These are phyloP conservation scores for Raphanus raphanistrum DNA, from an alignment of 345 rosid genomes.

Conservation along the genomic window DNA sequence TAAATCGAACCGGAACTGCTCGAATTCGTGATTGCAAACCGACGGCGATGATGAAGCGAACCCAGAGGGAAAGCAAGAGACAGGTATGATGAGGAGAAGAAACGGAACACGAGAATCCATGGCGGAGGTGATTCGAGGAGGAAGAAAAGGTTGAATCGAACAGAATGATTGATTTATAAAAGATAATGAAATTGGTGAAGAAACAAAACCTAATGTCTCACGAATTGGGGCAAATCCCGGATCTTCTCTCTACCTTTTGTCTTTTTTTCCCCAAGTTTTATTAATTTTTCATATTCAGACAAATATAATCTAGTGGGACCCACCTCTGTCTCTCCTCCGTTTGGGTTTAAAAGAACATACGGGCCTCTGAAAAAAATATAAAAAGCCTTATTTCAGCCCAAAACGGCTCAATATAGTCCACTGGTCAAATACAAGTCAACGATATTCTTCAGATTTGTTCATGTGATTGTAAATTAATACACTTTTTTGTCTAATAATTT, in stretches of 20 bases:
- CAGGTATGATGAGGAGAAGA: constrained; percentile 36
- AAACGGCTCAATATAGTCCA: neutral
- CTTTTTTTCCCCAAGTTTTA: neutral
- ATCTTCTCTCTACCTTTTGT: neutral
- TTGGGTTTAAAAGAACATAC: neutral
- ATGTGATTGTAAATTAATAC: too few relatives aligned
- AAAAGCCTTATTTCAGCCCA: neutral
- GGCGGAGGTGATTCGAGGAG: neutral
- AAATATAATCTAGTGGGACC: neutral
- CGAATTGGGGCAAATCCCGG: neutral
- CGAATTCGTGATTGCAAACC: constrained; percentile 48
- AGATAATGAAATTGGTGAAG: neutral
- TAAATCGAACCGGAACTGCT: constrained; percentile 45
- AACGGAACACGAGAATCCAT: constrained; percentile 38
- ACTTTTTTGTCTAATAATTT: too few relatives aligned
- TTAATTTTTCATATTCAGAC: neutral
- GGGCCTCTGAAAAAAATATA: neutral
- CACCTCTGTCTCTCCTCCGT: neutral
- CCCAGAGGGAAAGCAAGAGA: constrained; percentile 21
- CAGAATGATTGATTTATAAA: neutral
- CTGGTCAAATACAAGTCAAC: neutral
- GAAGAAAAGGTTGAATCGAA: neutral
- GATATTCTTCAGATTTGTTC: too few relatives aligned
- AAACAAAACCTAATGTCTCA: neutral
- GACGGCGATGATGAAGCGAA: constrained; percentile 34